Conservation (phyloP, 73 alveolate genomes). For the Tetrahymena malaccensis region DNA sequence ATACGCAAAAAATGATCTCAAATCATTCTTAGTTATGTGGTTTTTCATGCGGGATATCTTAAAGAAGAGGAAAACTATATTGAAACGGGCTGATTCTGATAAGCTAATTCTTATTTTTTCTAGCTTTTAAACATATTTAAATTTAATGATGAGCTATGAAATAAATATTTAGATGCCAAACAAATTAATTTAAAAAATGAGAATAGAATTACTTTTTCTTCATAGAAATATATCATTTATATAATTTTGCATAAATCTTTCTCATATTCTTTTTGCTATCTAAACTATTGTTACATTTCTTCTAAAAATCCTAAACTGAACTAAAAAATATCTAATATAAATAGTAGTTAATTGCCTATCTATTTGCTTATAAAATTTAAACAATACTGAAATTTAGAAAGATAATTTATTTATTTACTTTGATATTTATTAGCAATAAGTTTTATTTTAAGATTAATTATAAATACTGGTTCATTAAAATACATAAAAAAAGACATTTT, state of each 20-base stretch:
- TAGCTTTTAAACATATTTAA: neutral
- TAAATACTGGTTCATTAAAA: neutral
- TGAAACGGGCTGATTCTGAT: neutral
- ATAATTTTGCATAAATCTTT: neutral
- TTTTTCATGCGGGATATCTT: neutral
- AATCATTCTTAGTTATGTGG: neutral
- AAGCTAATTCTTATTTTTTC: neutral
- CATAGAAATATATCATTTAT: neutral
- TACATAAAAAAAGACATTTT: neutral
- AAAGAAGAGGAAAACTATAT: neutral
- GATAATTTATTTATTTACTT: neutral
- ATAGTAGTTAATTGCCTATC: neutral
- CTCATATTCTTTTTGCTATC: neutral
- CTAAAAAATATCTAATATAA: too few species aligned
- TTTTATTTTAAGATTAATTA: neutral
- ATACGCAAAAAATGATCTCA: neutral
- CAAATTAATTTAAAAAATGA: neutral
- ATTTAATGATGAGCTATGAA: neutral
- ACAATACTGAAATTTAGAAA: neutral
- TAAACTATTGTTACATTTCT: neutral
- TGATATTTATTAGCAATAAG: neutral
- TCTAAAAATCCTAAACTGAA: neutral
- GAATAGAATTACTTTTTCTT: neutral
- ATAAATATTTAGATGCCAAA: neutral
- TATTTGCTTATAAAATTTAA: neutral